A percentile compares a stretch with the other conserved stretches of the same genome.
Conservation (phyloP, 352 stramenopile genomes). For the Phytopythium montanum region DNA sequence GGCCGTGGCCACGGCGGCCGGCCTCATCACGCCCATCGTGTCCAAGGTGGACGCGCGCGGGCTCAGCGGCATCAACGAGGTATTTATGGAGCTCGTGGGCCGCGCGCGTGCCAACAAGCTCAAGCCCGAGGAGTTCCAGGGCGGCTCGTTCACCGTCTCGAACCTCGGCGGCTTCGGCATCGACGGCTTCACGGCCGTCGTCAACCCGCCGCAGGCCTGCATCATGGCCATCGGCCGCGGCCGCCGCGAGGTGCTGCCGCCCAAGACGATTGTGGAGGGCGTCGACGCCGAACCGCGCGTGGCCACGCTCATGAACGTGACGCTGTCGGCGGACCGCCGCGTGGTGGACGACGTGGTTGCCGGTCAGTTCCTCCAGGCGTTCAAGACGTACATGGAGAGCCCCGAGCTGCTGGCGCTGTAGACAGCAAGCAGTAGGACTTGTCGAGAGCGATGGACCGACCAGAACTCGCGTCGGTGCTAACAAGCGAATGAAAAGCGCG, state of each 20-base stretch:
- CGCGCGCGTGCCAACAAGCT: conserved; percentile 96
- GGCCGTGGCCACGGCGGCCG: conserved; percentile 95
- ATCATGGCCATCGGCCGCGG: conserved; percentile 98
- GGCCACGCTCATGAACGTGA: conserved; percentile 94
- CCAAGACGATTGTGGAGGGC: conserved; percentile 32
- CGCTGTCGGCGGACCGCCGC: conserved; percentile 95
- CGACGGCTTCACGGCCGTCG: conserved; percentile 97
- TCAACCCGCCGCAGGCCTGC: conserved; percentile 98
- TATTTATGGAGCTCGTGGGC: conserved; percentile 97
- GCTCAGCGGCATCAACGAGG: conserved; percentile 92
- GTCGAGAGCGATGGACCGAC: neutral
- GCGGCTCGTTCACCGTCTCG: conserved; percentile 98
- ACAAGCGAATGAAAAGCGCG: neutral
- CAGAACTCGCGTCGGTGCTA: neutral
- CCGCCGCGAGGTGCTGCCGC: conserved; percentile 80
- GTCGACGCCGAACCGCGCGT: conserved; percentile 83
- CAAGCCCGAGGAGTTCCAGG: conserved; percentile 99
- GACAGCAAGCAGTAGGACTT: conserved; percentile 3
- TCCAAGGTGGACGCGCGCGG: conserved; percentile 92
- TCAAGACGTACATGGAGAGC: conserved; percentile 96
- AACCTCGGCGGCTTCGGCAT: conserved; percentile 99
- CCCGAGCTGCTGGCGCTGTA: conserved; percentile 88
- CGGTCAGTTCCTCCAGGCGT: conserved; percentile 93
- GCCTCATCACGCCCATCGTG: conserved; percentile 99
- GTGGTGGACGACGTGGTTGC: conserved; percentile 97